phyloP scores from a whole-genome alignment of 2,329 filamentous ascomycete genomes.

The Stagonosporopsis vannaccii region DNA sequence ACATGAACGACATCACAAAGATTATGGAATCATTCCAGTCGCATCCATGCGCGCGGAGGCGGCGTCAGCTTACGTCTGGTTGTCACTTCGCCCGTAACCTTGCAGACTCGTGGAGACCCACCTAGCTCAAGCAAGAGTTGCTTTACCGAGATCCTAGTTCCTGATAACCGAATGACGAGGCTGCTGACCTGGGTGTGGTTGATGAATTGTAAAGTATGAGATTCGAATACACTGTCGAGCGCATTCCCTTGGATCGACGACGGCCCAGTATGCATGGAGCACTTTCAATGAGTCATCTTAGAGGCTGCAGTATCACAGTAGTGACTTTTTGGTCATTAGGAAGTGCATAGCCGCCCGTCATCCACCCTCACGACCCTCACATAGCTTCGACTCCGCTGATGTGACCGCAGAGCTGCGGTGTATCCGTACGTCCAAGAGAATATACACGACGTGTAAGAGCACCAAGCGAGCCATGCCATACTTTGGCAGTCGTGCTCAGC shows the following conservation, averaged over 20 bases:
- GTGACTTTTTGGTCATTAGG: neutral
- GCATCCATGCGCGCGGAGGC: conserved; percentile 1
- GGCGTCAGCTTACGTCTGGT: conserved; percentile 13
- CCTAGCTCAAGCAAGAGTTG: neutral
- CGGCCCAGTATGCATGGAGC: neutral
- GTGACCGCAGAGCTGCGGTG: conserved; percentile 10
- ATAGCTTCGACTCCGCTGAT: neutral
- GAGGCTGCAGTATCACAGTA: neutral
- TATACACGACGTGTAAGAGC: neutral
- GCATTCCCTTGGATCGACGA: neutral
- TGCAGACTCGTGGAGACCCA: neutral
- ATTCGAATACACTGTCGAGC: neutral
- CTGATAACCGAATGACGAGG: neutral
- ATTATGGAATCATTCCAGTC: neutral
- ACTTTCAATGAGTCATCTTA: neutral
- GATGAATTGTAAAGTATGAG: neutral
- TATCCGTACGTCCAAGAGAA: neutral
- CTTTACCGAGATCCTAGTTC: neutral
- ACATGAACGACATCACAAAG: neutral
- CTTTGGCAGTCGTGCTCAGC: neutral
- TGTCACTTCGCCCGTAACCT: conserved; percentile 1
- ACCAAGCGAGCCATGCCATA: neutral
- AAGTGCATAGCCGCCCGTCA: neutral
- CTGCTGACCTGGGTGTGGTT: neutral
- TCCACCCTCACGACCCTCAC: neutral